Base-by-base conservation (phyloP, 306 rosid species). In the Corylus heterophylla region DNA sequence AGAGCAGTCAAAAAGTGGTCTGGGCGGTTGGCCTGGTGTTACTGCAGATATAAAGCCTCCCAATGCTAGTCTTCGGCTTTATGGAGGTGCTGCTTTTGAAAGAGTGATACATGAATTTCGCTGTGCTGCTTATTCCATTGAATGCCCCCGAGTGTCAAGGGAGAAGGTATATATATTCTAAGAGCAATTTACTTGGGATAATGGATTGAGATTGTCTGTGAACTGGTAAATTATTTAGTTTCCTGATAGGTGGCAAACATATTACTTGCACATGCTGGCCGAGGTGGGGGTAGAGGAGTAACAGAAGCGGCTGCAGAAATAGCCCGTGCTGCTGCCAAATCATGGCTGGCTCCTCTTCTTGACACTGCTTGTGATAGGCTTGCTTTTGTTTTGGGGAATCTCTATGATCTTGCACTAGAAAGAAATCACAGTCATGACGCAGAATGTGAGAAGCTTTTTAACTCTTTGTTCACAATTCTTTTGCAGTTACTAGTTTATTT, bases 21-120 rank as follows among this genome's bases (percentile, higher is more conserved):
- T 88, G 78, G 98, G 97, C 73, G 86, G 85, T 78, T 94, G 98
- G 98, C 98, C 98, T n/a, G 97, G 97, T 73, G 89, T 92, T 67
- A 79, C 78, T 76, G 67, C 91, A 22, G 87, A 86, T 76, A 77
- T 91, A 80, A 86, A 77, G 82, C 98, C 98, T 61, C 98, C 98
- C 5, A 95, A 95, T 86, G 89, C 98, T 16, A 89, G 91, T 59
- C 97, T 95, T 84, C 90, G 94, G 69, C 96, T 92, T 73, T 90
- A 95, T 83, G 98, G 98, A 50, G 98, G 98, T 73, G 98, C 98
- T 77, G 98, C 98, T 74, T 92, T 95, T 90, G 98, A 95, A 86
- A 88, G 98, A 83, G 98, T 91, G 56, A 91, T 92, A 92, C 97
- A 92, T 80, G 98, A 92, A 83, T 92, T 95, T 78, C 95, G 92